Percentiles rank a stretch among this genome's conserved stretches.
phyloP scores from a whole-genome alignment of 2,329 filamentous ascomycete species.

The Alternaria sp. region DNA sequence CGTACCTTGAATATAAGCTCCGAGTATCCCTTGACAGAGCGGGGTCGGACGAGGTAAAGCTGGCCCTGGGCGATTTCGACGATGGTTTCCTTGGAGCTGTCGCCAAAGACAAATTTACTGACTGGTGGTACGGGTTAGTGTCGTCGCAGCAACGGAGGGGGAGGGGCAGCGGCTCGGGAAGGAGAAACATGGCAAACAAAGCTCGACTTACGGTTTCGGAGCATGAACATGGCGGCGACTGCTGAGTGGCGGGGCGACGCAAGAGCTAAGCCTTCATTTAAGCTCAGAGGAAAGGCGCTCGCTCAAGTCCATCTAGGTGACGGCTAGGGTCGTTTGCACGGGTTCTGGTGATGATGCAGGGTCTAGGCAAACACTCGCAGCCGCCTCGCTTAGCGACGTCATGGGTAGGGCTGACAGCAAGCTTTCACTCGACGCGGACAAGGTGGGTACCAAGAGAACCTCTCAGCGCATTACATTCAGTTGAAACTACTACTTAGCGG shows the following conservation, averaged over 20 bases:
- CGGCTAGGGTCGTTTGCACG: slow-evolving; percentile 15
- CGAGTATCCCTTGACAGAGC: slow-evolving; percentile 95
- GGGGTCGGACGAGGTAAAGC: slow-evolving; percentile 93
- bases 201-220: slow-evolving; percentile 47
- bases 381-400: slow-evolving; percentile 17
- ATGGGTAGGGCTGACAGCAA: background rate
- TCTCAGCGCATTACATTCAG: background rate
- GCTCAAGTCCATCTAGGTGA: slow-evolving; percentile 20
- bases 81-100: slow-evolving; percentile 87
- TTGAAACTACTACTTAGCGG: background rate
- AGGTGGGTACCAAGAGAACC: background rate
- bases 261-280: slow-evolving; percentile 25
- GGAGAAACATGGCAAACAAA: slow-evolving; percentile 7
- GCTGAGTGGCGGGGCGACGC: slow-evolving; percentile 8
- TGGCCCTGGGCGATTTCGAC: slow-evolving; percentile 95
- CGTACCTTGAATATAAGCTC: slow-evolving; percentile 85
- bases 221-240: slow-evolving; percentile 48
- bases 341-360: slow-evolving; percentile 22
- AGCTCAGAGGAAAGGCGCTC: slow-evolving; percentile 22
- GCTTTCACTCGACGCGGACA: background rate
- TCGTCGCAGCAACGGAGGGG: slow-evolving; percentile 32
- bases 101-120: slow-evolving; percentile 89
- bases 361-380: slow-evolving; percentile 13
- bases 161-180: slow-evolving; percentile 31
- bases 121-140: slow-evolving; percentile 60